Evolutionary conservation across 2,329 filamentous ascomycete species (phyloP).

Genomic region (Neoarthrinium moseri): DNA sequence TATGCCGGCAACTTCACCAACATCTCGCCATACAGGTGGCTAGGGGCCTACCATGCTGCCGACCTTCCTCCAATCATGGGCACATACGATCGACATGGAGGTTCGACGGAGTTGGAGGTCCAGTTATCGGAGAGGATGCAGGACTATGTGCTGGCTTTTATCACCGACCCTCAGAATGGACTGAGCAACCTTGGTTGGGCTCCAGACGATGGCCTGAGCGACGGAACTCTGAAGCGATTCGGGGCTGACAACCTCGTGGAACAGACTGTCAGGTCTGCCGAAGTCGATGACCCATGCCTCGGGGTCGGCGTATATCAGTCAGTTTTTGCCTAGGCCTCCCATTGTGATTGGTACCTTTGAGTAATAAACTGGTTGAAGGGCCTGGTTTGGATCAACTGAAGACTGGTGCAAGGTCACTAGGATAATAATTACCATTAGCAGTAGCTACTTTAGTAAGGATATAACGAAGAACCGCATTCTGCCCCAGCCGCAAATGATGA

Average conservation of each 20-base stretch:
- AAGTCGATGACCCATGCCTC: constrained; percentile 1
- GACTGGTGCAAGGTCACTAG: no score
- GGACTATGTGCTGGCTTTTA: neutral
- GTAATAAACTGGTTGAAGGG: no score
- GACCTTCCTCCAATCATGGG: constrained; percentile 26
- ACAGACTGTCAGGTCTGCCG: neutral
- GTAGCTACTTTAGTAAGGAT: no score
- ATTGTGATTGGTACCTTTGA: no score
- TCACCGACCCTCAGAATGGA: constrained; percentile 2
- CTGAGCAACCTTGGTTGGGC: constrained; percentile 1
- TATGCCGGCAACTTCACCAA: constrained; percentile 39
- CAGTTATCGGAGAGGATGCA: constrained; percentile 7
- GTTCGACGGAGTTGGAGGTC: constrained; percentile 20
- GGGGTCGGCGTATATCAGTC: neutral
- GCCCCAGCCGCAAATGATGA: no score
- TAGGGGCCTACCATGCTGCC: constrained; percentile 30
- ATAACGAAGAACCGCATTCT: no score
- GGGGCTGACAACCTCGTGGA: neutral
- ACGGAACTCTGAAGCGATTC: constrained; percentile 6
- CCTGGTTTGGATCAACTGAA: no score
- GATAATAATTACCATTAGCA: no score
- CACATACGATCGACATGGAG: constrained; percentile 21
- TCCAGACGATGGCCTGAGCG: neutral
- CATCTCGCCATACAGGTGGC: constrained; percentile 34
- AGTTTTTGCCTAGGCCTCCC: no score